Base-by-base conservation (phyloP, 768 basidiomycete genomes). In the Dacryopinax spathularia region DNA sequence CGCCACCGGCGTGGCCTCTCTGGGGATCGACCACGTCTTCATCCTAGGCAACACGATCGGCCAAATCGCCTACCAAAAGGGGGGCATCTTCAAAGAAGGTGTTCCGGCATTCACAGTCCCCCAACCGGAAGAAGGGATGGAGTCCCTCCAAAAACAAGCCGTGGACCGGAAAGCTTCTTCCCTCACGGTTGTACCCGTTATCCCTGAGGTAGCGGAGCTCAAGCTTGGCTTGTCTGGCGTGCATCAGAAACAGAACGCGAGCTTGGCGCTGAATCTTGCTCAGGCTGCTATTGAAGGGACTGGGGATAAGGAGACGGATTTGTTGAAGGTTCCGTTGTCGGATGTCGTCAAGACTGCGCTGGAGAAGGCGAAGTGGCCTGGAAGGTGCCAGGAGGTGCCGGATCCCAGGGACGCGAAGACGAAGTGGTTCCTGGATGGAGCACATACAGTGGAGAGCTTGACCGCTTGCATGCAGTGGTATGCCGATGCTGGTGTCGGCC, bases 41-140 rank as follows among this genome's bases (percentile, higher is more conserved):
- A 84, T 96, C 27, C 79, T 99, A 1, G 96, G 96, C 0, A 87
- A 87, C 69, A 96, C 94, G 0, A 74, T 98, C 2, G 74, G 78
- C 34, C 90, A 96, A 70, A 98, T 99, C 67, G 90, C 94, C 0
- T 84, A 83, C 81, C 95, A 98, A 70, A 99, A 99, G 73, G 91
- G 87, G 31, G 96, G 96, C 1, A 98, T 99, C 61, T 98, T 87
- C 76, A 99, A 99, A 88, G 77, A 84, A 77, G 86, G 82, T 18
- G 89, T 89, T 1, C 90, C 91, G 1, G 96, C 96, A 7, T 76
- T 94, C 60, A 87, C 88, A 1, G 88, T 96, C 2, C 73, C 80
- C 36, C 96, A 97, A 72, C 85, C 84, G 4, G 71, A 72, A 18
- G 85, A 87, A 65, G 87, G 83, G 0, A 75, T 90, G 71, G 75